A percentile compares a stretch with the other conserved stretches of the same genome.
Evolutionary conservation across 2,329 filamentous ascomycete genomes (phyloP).

Genomic region (Pseudocercospora fijiensis): DNA sequence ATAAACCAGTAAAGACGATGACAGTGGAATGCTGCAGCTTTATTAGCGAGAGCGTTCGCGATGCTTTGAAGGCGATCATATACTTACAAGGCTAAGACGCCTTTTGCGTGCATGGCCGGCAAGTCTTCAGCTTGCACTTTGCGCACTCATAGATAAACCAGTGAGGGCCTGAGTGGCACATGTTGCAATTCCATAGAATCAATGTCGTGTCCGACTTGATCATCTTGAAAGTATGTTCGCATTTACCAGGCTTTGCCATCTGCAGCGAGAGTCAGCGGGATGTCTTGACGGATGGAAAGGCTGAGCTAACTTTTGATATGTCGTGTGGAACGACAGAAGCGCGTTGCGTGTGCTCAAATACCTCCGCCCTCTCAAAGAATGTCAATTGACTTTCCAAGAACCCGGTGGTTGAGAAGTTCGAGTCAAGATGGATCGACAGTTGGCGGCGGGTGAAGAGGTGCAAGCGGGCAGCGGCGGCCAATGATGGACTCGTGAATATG

Average conservation of each 20-base stretch:
- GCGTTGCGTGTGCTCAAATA: not conserved
- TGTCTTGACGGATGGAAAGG: not conserved
- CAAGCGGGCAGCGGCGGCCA: conserved; percentile 14
- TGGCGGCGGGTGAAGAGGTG: conserved; percentile 6
- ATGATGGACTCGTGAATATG: conserved; percentile 5
- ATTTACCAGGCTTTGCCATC: conserved; percentile 52
- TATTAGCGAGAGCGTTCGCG: not conserved
- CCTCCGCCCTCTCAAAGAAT: not conserved
- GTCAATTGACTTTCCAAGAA: conserved; percentile 8
- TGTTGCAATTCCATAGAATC: conserved; percentile 54
- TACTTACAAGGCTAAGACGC: conserved; percentile 35
- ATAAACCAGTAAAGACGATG: conserved; percentile 5
- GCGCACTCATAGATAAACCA: conserved; percentile 54
- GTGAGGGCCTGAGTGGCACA: conserved; percentile 53
- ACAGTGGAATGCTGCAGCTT: not conserved
- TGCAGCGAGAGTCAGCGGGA: not conserved
- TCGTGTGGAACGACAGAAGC: not conserved
- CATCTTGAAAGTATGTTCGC: conserved; percentile 51
- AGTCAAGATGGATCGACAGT: conserved; percentile 14
- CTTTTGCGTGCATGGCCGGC: conserved; percentile 49
- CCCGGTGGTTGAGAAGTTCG: not conserved
- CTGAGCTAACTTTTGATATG: conserved; percentile 1
- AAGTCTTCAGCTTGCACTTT: conserved; percentile 53
- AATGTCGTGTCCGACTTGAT: conserved; percentile 54
- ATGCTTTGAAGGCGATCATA: not conserved